Base-by-base conservation (phyloP, 2,329 filamentous ascomycete genomes). In the Botrytis tulipae region DNA sequence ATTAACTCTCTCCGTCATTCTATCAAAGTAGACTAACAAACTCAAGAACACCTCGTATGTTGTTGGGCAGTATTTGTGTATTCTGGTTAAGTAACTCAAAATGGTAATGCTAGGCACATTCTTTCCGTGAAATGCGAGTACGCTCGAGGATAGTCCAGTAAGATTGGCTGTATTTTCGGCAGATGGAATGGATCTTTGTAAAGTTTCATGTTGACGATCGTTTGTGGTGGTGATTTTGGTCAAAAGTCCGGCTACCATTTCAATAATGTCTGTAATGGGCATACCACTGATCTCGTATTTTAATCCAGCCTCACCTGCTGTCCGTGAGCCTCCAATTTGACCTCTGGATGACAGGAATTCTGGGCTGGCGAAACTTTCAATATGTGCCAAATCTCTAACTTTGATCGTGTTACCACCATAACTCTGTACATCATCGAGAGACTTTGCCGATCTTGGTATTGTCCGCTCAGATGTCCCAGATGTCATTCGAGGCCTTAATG, bases 191-290 rank as follows among this genome's bases (percentile, higher is more conserved):
- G 90, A 88, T 73, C 94, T 90, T 83, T 98, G 94, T 77, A 97
- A 84, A 76, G 95, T 93, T 81, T 98, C 94, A 82, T 98, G 95
- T 82, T 98, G 95, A 70, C 92, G 85, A 81, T 99, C 96, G 81
- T 99, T 99, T 73, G 95, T 98, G 5, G 93, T 94, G 9, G 96
- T 98, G 79, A 99, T 99, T 83, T 98, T 98, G 73, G 95, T 97
- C 75, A 99, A 86, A 37, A 99, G 87, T 10, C 95, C 96, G 7
- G 96, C 96, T 6, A 99, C 96, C 96, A 99, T 98, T 83, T 98
- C 95, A 81, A 99, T 99, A 78, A 99, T 93, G 81, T 99, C 95
- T 77, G 92, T 90, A 72, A 98, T 97, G 70, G 96, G 96, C 95
- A 99, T 98, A 71, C 90, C 93, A 83, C 95, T 98, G 79, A 99